Evolutionary conservation across 352 stramenopile genomes (phyloP).

Genomic region (Pythium monospermum): DNA sequence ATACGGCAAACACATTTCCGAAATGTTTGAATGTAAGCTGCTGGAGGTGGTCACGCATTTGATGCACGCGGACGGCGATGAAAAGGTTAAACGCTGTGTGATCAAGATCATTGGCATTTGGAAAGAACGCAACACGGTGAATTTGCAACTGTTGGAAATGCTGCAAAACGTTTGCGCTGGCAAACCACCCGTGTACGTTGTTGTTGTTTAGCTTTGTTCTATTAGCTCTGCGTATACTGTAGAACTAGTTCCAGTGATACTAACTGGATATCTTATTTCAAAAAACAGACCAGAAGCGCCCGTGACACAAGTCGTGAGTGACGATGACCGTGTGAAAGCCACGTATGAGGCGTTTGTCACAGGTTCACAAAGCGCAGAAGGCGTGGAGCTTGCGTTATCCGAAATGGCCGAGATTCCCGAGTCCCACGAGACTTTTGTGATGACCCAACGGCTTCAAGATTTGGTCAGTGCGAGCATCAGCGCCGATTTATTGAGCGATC

Average conservation of each 20-base stretch:
- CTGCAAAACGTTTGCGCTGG: slow-evolving; percentile 74
- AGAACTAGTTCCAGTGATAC: not conserved
- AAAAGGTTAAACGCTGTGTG: slow-evolving; percentile 81
- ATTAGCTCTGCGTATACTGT: no score
- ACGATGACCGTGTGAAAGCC: slow-evolving; percentile 13
- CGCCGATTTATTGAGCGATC: slow-evolving; percentile 79
- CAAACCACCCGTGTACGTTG: slow-evolving; percentile 51
- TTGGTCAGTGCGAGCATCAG: slow-evolving; percentile 80
- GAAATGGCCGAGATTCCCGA: slow-evolving; percentile 65
- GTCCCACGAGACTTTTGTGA: slow-evolving; percentile 36
- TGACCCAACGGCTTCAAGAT: slow-evolving; percentile 52
- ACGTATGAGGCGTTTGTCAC: slow-evolving; percentile 25
- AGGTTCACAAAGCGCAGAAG: slow-evolving; percentile 32
- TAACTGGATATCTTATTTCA: not conserved
- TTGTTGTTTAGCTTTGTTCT: slow-evolving; percentile 7
- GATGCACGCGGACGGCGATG: slow-evolving; percentile 59
- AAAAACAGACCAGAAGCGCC: slow-evolving; percentile 6
- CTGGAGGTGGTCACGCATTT: slow-evolving; percentile 54
- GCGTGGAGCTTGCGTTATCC: slow-evolving; percentile 47
- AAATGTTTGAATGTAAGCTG: slow-evolving; percentile 54
- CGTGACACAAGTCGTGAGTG: slow-evolving; percentile 3
- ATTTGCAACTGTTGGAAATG: slow-evolving; percentile 40
- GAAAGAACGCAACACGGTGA: slow-evolving; percentile 72
- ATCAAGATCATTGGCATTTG: slow-evolving; percentile 87
- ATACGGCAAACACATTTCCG: slow-evolving; percentile 64